A percentile compares a stretch with the other conserved stretches of the same genome.
These are phyloP conservation scores for Abrus precatorius DNA, from an alignment of 306 rosid species.

Conservation along the genomic window DNA sequence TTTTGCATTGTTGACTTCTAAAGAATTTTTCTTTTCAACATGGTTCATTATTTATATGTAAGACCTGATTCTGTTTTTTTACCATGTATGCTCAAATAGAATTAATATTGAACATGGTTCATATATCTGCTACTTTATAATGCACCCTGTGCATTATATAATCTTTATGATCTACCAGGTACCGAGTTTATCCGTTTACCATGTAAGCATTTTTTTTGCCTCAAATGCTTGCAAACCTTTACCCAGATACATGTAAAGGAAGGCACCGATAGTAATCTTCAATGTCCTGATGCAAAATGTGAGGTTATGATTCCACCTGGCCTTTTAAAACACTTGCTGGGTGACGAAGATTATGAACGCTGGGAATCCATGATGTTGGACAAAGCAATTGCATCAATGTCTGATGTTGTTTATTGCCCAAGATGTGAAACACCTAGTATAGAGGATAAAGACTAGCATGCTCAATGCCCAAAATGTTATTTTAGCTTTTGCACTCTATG, in stretches of 20 bases:
- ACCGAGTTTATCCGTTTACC: slow-evolving; percentile 71
- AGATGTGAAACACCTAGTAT: slow-evolving; percentile 92
- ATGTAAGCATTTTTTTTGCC: slow-evolving; percentile 89
- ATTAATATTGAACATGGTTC: slow-evolving; percentile 39
- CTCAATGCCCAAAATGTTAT: slow-evolving; percentile 83
- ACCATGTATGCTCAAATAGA: slow-evolving; percentile 20
- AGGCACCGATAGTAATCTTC: slow-evolving; percentile 78
- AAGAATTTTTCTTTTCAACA: slow-evolving; percentile 14
- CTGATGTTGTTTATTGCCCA: slow-evolving; percentile 85
- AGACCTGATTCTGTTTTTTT: slow-evolving; percentile 18
- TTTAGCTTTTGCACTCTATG: slow-evolving; percentile 93
- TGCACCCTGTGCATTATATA: no score
- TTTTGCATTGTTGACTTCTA: slow-evolving; percentile 26
- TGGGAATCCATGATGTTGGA: slow-evolving; percentile 83
- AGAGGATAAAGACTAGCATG: slow-evolving; percentile 85
- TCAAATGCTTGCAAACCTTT: slow-evolving; percentile 85
- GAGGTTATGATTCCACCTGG: slow-evolving; percentile 75
- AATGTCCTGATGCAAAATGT: slow-evolving; percentile 81
- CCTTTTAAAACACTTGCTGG: slow-evolving; percentile 74
- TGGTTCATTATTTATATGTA: slow-evolving; percentile 6
- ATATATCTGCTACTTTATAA: slow-evolving; percentile 24
- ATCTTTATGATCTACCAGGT: slow-evolving; percentile 55
- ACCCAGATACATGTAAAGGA: slow-evolving; percentile 81
- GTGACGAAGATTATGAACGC: slow-evolving; percentile 72
- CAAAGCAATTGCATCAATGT: slow-evolving; percentile 83